Conservation (phyloP, 257 asterid genomes). For the Solanum dulcamara region DNA sequence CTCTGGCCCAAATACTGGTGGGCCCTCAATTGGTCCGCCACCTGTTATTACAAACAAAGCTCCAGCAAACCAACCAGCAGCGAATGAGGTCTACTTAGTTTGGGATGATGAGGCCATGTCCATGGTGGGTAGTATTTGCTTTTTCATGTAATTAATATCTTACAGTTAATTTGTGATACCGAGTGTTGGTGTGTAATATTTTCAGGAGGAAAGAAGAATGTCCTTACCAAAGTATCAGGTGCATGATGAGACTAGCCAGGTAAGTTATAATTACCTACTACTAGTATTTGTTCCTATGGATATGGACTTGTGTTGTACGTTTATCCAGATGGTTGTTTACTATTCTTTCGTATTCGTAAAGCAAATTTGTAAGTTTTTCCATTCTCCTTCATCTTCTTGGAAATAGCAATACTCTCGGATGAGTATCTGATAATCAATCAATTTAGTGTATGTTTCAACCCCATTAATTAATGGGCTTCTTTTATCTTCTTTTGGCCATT, state of each 20-base stretch:
- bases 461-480: constrained; percentile 47
- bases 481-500: constrained; percentile 32
- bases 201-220: constrained; percentile 97
- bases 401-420: background rate
- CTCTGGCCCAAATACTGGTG: constrained; percentile 89
- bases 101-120: constrained; percentile 99
- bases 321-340: constrained; percentile 51
- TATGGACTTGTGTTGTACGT: constrained; percentile 37
- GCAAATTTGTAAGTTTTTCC: constrained; percentile 7
- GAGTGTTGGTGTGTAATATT: background rate
- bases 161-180: background rate
- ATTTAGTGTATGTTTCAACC: constrained; percentile 14
- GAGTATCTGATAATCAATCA: background rate
- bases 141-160: background rate
- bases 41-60: constrained; percentile 91
- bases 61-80: constrained; percentile 69
- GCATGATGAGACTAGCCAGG: constrained; percentile 99
- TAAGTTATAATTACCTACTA: constrained; percentile 52
- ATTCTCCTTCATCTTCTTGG: background rate
- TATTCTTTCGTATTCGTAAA: constrained; percentile 17
- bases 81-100: constrained; percentile 86
- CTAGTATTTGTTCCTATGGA: constrained; percentile 19
- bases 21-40: constrained; percentile 96
- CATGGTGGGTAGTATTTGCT: constrained; percentile 48
- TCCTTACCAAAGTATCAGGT: constrained; percentile 96